Percentiles rank a stretch among this genome's conserved stretches.
Evolutionary conservation across 495 filamentous ascomycete genomes (phyloP).

Genomic region (Penicillium waksmanii): DNA sequence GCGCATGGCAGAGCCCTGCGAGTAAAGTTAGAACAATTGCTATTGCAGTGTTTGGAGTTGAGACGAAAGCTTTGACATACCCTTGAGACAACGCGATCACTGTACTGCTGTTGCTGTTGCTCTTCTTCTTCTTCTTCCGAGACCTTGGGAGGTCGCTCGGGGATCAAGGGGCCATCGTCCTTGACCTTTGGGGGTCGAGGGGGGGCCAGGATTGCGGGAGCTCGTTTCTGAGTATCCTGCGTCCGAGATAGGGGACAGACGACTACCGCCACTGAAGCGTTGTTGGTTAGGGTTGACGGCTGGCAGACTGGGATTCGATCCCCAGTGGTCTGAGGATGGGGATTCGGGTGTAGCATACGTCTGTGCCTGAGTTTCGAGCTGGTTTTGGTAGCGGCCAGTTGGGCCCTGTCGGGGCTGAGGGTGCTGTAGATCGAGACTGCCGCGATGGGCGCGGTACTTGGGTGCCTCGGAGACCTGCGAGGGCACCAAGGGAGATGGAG

Average conservation of each 20-base stretch:
- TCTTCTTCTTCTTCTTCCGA: conserved; percentile 39
- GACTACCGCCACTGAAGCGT: conserved; percentile 49
- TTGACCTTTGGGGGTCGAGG: conserved; percentile 58
- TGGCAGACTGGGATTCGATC: conserved; percentile 58
- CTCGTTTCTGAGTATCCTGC: conserved; percentile 52
- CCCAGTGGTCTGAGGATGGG: conserved; percentile 76
- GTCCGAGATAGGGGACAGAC: conserved; percentile 58
- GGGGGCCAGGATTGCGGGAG: conserved; percentile 38
- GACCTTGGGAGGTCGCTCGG: conserved; percentile 50
- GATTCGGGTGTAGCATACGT: conserved; percentile 67
- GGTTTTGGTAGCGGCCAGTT: conserved; percentile 77
- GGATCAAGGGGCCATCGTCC: conserved; percentile 55
- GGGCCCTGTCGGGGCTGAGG: conserved; percentile 86
- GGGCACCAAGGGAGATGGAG: conserved; percentile 65
- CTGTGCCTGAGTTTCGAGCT: conserved; percentile 78
- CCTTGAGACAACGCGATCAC: conserved; percentile 48
- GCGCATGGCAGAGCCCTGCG: conserved; percentile 45
- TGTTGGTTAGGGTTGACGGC: conserved; percentile 43
- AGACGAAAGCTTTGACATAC: conserved; percentile 30
- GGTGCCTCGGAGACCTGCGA: conserved; percentile 75
- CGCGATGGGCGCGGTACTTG: conserved; percentile 88
- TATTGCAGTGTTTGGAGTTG: neutral
- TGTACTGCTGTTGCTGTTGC: conserved; percentile 39
- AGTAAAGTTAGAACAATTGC: conserved; percentile 2
- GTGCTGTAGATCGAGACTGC: conserved; percentile 86